A percentile compares a stretch with the other conserved stretches of the same genome.
phyloP scores from a whole-genome alignment of 768 basidiomycete genomes.

The Leccinum fibrillosum region DNA sequence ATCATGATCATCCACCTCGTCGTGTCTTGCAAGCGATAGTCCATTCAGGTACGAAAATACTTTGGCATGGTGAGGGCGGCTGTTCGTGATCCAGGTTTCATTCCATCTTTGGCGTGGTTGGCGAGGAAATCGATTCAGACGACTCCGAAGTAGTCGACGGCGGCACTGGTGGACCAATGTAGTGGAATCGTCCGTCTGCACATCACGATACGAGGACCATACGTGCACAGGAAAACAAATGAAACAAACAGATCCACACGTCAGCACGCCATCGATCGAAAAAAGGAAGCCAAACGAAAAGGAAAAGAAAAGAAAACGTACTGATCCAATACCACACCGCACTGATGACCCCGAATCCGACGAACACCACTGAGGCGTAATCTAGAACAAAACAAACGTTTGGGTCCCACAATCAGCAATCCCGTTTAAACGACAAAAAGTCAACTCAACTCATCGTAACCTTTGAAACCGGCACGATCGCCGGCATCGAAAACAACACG shows the following conservation, averaged over 20 bases:
- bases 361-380: conserved; percentile 65
- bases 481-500: conserved; percentile 68
- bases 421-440: not conserved
- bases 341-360: conserved; percentile 57
- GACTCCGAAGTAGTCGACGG: conserved; percentile 8
- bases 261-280: not conserved
- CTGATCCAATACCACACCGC: conserved; percentile 59
- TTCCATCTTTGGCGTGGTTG: conserved; percentile 4
- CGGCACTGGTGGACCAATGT: conserved; percentile 41
- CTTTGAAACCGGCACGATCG: conserved; percentile 51
- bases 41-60: not conserved
- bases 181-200: conserved; percentile 43
- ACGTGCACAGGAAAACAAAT: too few species aligned
- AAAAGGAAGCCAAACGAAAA: not conserved
- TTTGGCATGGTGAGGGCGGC: not conserved
- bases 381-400: conserved; percentile 34
- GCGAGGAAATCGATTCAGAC: not conserved
- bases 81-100: not conserved
- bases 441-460: conserved; percentile 43
- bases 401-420: not conserved
- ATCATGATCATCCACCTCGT: not conserved
- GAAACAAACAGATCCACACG: not conserved
- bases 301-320: conserved; percentile 13
- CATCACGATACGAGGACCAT: not conserved
- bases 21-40: not conserved